Evolutionary conservation across 345 rosid species (phyloP), one percentile per base, ranked within the genome.

Genomic region (Citrus cavaleriei): DNA sequence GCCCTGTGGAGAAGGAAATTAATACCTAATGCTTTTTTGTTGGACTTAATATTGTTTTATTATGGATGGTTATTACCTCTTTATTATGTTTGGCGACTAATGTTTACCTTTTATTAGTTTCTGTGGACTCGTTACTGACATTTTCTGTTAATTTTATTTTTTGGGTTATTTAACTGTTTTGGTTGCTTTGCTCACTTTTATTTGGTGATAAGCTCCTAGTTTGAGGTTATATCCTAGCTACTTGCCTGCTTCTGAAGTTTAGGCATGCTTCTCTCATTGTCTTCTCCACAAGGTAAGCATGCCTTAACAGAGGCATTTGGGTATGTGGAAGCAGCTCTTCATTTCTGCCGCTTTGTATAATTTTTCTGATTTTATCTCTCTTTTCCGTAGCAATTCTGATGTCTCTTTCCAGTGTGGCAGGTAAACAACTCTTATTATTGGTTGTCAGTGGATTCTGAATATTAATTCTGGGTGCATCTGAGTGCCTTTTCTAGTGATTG

Each of bases 321-420:
- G 69, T 77, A 76, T 68, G 73, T 83, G 75, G 79, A 68, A 78
- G 78, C 68, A 77, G 74, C 70, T 79, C 57, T 18, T 54, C 28
- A 7, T 19, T 68, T 6, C 22, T 65, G 22, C 21, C 60, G 60
- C 63, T 69, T 70, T 28, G 28, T 73, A 46, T 59, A 8, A 28
- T 78, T 19, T 6, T 46, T 40, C 14, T 68, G 55, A 25, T 38
- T 65, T 22, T 10, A 28, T 9, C 10, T 74, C 5, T 68, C 75
- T 22, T 55, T 63, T 62, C 30, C 59, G 4, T 5, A 70, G 35
- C n/a, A 72, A 62, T 57, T 78, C 79, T 81, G 81, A 80, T 76
- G 37, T 70, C 55, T 62, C 37, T 83, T 82, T 75, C 79, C 62
- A 89, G 89, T 76, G 77, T 87, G 89, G 81, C 92, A 87, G 90